Conservation (phyloP, 805 yeast species). For the Yamadazyma olivae region DNA sequence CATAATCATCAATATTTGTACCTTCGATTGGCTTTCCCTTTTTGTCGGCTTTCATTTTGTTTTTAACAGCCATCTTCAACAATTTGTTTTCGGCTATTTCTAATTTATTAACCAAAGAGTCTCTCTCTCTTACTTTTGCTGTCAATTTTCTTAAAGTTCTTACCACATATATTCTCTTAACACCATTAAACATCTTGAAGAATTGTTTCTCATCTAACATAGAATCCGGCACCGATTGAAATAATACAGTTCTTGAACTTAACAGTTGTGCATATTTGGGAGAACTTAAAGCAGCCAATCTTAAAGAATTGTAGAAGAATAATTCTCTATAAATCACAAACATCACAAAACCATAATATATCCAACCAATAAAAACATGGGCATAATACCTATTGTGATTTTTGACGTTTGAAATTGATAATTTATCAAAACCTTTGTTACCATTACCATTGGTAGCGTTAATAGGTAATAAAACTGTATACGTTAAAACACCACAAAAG, state of each 20-base stretch:
- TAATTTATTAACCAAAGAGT: constrained; percentile 53
- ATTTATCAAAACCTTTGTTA: constrained; percentile 65
- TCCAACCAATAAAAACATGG: constrained; percentile 79
- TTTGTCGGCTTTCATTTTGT: constrained; percentile 61
- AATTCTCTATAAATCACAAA: constrained; percentile 82
- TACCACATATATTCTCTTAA: constrained; percentile 76
- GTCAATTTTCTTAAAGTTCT: constrained; percentile 59
- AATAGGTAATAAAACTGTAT: constrained; percentile 76
- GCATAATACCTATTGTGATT: constrained; percentile 69
- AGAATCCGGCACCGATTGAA: constrained; percentile 79
- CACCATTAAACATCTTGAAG: constrained; percentile 75
- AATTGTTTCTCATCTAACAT: constrained; percentile 71
- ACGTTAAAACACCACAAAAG: constrained; percentile 43
- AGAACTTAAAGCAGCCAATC: constrained; percentile 75
- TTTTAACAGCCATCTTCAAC: constrained; percentile 61
- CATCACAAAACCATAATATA: constrained; percentile 66
- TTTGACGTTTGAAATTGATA: constrained; percentile 75
- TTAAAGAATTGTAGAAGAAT: constrained; percentile 68
- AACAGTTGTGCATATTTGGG: constrained; percentile 74
- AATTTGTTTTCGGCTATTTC: constrained; percentile 65
- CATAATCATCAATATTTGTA: constrained; percentile 51
- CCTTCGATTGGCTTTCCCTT: constrained; percentile 49
- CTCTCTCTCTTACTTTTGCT: constrained; percentile 56
- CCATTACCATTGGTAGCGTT: constrained; percentile 69
- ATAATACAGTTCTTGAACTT: constrained; percentile 77